These are phyloP conservation scores for Paxillus ammoniavirescens DNA, from an alignment of 768 basidiomycete species.

Conservation along the genomic window DNA sequence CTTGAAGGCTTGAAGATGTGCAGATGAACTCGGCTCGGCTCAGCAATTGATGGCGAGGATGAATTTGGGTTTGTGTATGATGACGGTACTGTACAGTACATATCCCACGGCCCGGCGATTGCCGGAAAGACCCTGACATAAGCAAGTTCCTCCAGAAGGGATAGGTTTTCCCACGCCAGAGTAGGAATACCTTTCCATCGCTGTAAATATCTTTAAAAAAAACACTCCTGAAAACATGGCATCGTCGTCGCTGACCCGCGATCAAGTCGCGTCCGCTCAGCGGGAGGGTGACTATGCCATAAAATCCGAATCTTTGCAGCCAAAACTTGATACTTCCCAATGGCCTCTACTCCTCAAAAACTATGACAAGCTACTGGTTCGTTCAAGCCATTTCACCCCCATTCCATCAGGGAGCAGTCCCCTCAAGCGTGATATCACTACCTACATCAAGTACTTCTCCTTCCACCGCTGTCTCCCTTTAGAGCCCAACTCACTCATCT, in stretches of 20 bases:
- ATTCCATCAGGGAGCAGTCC: conserved; percentile 94
- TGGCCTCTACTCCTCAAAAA: conserved; percentile 99
- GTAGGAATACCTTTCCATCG: conserved; percentile 16
- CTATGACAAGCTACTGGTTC: conserved; percentile 93
- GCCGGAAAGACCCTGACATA: conserved; percentile 11
- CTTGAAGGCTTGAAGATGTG: conserved; percentile 27
- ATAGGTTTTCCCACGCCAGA: conserved; percentile 7
- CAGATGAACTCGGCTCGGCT: background rate
- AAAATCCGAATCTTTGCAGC: conserved; percentile 71
- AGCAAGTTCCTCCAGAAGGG: conserved; percentile 7
- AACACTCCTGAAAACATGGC: conserved; percentile 14
- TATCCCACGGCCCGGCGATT: conserved; percentile 15
- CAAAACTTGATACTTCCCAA: conserved; percentile 88
- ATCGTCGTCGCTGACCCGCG: conserved; percentile 45
- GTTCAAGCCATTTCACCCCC: conserved; percentile 97
- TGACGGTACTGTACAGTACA: conserved; percentile 52
- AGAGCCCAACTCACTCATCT: conserved; percentile 2
- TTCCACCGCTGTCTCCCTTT: background rate
- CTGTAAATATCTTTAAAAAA: background rate
- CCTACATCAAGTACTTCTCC: conserved; percentile 80
- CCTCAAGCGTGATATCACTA: conserved; percentile 87
- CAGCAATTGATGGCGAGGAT: background rate
- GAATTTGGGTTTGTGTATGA: conserved; percentile 20
- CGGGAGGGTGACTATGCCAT: conserved; percentile 75
- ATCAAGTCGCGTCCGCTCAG: conserved; percentile 74